Evolutionary conservation across 148 eudicot species (phyloP), one percentile per base, ranked within the genome.

Genomic region (Camellia lanceoleosa): DNA sequence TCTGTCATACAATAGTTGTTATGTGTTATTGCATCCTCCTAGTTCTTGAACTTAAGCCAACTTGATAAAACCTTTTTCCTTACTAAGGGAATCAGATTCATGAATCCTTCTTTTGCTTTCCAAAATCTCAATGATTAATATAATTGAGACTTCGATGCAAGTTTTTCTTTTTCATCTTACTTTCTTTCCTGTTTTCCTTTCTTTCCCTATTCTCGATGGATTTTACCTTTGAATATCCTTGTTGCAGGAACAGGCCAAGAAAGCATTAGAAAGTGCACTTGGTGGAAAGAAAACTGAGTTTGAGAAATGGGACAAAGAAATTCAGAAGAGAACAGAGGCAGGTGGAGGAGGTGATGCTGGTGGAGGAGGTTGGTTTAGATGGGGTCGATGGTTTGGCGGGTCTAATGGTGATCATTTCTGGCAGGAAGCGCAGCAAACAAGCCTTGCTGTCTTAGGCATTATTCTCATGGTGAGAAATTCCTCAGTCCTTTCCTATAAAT

Each of bases 251-350:
- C 89, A 90, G 85, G 98, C 96, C 68, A 89, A 83, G 82, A 95
- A 92, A 88, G 98, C 98, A n/a, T 80, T 95, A 83, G 98, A 95
- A 82, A 82, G 88, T 72, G 98, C 98, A 70, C 92, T 95, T 68
- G 92, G 91, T 73, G 97, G 88, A 72, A 94, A 90, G 88, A 90
- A 90, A 72, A 76, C 85, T 19, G 94, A 95, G 80, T 90, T 82
- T 77, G 96, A 91, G 77, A 89, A 90, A 86, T 93, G 97, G 98
- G 84, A 93, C 77, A 84, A 89, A 78, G 96, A 95, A 87, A 90
- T 93, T 44, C 91, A 89, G 81, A 91, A 82, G 79, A 90, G 92
- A 78, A 93, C 87, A 77, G 91, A 90, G 70, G 83, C 81, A 44
- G 88, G 92, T 12, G 93, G 94, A 80, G 97, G 96, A 71, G 96